These are phyloP conservation scores for Backusella sp. DNA, from an alignment of 192 early-diverging fungal species.

Conservation along the genomic window DNA sequence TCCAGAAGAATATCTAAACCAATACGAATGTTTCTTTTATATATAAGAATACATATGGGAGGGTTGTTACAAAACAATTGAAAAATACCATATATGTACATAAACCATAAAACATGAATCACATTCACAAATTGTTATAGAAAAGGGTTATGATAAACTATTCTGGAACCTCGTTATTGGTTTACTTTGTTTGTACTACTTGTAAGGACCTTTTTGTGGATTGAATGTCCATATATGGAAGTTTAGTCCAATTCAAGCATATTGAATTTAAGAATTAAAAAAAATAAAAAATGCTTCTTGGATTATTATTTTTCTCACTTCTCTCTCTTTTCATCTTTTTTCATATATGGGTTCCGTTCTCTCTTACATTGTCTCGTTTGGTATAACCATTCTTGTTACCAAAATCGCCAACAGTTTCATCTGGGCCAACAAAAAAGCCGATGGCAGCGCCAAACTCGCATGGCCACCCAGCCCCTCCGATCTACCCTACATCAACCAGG, in stretches of 20 bases:
- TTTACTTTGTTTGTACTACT: background rate
- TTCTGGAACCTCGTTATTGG: background rate
- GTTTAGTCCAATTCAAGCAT: background rate
- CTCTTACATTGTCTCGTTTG: background rate
- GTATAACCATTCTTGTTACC: background rate
- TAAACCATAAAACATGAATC: background rate
- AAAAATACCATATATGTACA: background rate
- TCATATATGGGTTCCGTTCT: background rate
- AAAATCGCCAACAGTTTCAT: background rate
- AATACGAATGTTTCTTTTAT: no score
- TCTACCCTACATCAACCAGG: conserved; percentile 22
- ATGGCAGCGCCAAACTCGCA: conserved; percentile 19
- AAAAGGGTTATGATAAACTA: background rate
- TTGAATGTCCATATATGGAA: conserved; percentile 1
- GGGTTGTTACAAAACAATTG: background rate
- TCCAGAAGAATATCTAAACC: no score
- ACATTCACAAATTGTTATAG: background rate
- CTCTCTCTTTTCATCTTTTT: background rate
- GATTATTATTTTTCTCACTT: no score
- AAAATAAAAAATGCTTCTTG: background rate
- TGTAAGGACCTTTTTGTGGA: background rate
- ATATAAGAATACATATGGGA: no score
- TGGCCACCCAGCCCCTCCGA: conserved; percentile 23
- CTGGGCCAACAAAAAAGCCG: conserved; percentile 27
- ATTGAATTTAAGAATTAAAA: background rate